Conservation (phyloP, 768 basidiomycete species). For the Pulveroboletus sp. region DNA sequence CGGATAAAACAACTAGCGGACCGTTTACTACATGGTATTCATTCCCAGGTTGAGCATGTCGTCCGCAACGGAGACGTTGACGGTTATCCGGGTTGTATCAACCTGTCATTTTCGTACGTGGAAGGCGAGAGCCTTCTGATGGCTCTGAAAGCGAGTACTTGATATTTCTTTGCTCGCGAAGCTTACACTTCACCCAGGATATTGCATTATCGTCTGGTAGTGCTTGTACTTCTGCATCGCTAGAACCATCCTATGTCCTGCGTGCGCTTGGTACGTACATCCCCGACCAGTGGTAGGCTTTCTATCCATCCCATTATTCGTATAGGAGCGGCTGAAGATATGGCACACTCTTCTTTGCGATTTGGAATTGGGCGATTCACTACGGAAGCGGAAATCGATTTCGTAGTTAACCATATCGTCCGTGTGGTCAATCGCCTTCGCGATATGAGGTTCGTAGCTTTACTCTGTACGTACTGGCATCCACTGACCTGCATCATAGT, state of each 20-base stretch:
- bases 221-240: conserved; percentile 96
- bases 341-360: conserved; percentile 97
- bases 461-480: conserved; percentile 2
- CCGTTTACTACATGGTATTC: conserved; percentile 78
- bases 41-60: conserved; percentile 82
- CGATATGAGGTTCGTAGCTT: conserved; percentile 77
- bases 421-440: conserved; percentile 82
- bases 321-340: conserved; percentile 91
- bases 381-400: conserved; percentile 95
- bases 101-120: conserved; percentile 93
- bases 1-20: conserved; percentile 74
- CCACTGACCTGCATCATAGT: conserved; percentile 36
- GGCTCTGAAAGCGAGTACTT: conserved; percentile 80
- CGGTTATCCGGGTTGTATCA: conserved; percentile 96
- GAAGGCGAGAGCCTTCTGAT: conserved; percentile 97
- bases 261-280: conserved; percentile 75
- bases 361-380: conserved; percentile 99
- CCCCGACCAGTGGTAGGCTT: background rate
- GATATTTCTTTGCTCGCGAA: conserved; percentile 1
- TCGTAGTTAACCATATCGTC: conserved; percentile 85
- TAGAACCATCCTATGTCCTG: conserved; percentile 97
- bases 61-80: conserved; percentile 89
- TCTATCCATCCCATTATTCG: background rate
- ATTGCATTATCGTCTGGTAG: conserved; percentile 97
- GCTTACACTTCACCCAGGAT: conserved; percentile 49